Conservation (phyloP, 495 filamentous ascomycete species). For the Xylaria venustula region DNA sequence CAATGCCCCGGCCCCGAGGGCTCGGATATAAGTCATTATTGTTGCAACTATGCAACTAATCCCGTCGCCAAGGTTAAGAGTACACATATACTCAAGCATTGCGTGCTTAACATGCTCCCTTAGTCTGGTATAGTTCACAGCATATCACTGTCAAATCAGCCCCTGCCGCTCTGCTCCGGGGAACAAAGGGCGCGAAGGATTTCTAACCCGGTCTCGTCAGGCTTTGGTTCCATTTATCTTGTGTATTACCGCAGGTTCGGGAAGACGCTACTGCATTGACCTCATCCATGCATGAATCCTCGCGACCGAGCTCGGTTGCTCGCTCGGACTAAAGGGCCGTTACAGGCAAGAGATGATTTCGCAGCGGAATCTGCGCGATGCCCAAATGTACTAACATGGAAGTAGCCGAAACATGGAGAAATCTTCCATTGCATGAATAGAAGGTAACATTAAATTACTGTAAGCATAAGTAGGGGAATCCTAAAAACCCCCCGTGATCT, state of each 20-base stretch:
- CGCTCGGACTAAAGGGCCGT: neutral
- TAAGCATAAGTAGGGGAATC: too few species aligned
- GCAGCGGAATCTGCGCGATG: neutral
- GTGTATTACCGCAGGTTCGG: neutral
- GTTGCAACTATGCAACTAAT: neutral
- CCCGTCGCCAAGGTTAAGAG: neutral
- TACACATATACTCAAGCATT: neutral
- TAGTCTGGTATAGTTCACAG: neutral
- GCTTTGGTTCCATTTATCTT: constrained; percentile 1
- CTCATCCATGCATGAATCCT: neutral
- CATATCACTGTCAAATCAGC: neutral
- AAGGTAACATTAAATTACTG: neutral
- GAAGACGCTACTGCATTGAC: constrained; percentile 5
- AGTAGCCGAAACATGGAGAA: neutral
- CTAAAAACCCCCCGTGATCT: too few species aligned
- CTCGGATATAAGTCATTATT: neutral
- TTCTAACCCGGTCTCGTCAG: neutral
- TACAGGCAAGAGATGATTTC: neutral
- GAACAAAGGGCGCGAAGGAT: neutral
- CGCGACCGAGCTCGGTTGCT: neutral
- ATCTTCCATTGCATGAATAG: neutral
- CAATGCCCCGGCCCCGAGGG: too few species aligned
- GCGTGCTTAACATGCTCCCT: neutral
- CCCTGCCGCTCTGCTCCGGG: neutral
- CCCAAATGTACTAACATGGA: neutral